These are phyloP conservation scores for Astrothelium macrocarpum DNA, from an alignment of 495 filamentous ascomycete species.

Conservation along the genomic window DNA sequence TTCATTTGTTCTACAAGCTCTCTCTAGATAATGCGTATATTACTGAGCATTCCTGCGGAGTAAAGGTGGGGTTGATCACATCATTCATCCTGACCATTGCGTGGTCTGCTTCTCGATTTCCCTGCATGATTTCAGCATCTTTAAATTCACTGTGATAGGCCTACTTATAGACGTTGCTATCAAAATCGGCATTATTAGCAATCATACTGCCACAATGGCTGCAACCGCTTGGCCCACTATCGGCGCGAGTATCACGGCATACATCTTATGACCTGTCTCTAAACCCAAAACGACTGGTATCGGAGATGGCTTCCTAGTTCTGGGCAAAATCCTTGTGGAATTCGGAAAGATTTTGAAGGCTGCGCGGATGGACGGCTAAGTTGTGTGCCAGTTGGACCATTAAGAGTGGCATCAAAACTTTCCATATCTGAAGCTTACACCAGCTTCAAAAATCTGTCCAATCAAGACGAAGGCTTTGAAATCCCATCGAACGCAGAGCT, in stretches of 20 bases:
- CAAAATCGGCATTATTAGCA: neutral
- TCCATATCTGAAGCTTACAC: neutral
- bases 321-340: neutral
- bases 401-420: neutral
- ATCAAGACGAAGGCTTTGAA: too few species aligned
- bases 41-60: slow-evolving; percentile 6
- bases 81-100: slow-evolving; percentile 19
- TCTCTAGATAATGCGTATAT: neutral
- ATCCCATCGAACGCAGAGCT: too few species aligned
- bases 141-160: neutral
- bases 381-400: neutral
- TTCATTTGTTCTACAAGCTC: neutral
- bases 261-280: neutral
- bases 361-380: neutral
- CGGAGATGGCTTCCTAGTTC: neutral
- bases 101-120: slow-evolving; percentile 6
- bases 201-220: slow-evolving; percentile 3
- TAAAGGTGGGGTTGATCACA: slow-evolving; percentile 21
- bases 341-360: neutral
- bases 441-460: too few species aligned
- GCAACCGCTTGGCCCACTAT: neutral
- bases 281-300: neutral
- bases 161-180: neutral
- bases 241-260: neutral
- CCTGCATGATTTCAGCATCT: neutral